Base-by-base conservation (phyloP, 73 alveolate species). In the Paraurostyla sp. region DNA sequence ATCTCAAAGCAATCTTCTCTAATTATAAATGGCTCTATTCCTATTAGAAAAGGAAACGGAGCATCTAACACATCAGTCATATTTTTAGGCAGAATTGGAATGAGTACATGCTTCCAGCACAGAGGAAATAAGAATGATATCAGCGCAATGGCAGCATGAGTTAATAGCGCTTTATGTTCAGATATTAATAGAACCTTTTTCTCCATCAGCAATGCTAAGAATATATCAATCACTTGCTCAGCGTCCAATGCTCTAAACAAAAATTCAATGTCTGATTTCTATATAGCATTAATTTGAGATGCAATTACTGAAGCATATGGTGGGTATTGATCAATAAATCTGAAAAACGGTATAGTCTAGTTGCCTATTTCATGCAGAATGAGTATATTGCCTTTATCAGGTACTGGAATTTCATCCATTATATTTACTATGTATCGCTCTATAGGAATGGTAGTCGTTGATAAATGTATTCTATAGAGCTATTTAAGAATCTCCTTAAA, bases 401-500 rank as follows among this genome's bases (percentile, higher is more conserved):
- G 97, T 20, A 93, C 92, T 1, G 97, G 93, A 20, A 93, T 90
- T 76, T 93, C 97, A 23, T 90, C 94, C 84, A 91, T 89, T 29
- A 93, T 41, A 59, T 93, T 93, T 23, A 88, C 86, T 30, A 93
- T 65, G 80, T 80, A 78, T 41, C 97, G 85, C 52, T 93, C 97
- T 20, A 93, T 69, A 9, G 97, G 97, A 60, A 93, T 76, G 23
- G 43, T 85, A 59, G 89, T 90, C 25, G 71, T 45, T 0, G 97
- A 84, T 25, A 93, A 46, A 42, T 91, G 94, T 0, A 93, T 52
- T 27, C 94, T 73, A 51, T 91, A 93, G n/a, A 93, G 80, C 38
- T 89, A 41, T 40, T 86, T 93, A 75, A 93, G 56, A 45, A 90
- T 71, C 59, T 93, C 97, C 36, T 76, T 75, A 76, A 54, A 93